Evolutionary conservation across 1,284 basidiomycete species (phyloP).

Genomic region (Apiotrichum sp.): DNA sequence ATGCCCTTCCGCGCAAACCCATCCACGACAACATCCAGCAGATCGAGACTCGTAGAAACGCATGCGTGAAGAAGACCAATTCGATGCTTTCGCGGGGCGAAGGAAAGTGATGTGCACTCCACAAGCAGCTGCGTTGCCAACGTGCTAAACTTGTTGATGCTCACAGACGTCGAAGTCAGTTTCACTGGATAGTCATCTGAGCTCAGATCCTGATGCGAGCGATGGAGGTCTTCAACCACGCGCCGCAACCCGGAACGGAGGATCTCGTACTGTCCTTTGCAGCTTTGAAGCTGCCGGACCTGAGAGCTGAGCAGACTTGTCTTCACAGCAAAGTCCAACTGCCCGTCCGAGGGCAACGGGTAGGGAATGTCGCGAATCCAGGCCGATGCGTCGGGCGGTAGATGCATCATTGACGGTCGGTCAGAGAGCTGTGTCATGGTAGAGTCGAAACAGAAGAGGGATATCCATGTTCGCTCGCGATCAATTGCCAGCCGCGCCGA

Average conservation of each 20-base stretch:
- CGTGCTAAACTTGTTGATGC: conserved; percentile 22
- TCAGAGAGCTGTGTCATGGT: conserved; percentile 20
- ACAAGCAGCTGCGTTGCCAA: conserved; percentile 15
- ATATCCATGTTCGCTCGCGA: conserved; percentile 25
- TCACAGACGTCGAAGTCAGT: conserved; percentile 17
- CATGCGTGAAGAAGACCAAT: conserved; percentile 17
- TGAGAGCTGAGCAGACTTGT: conserved; percentile 14
- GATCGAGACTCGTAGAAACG: conserved; percentile 14
- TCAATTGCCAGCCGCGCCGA: conserved; percentile 20
- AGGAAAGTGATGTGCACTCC: conserved; percentile 17
- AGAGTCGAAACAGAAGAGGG: conserved; percentile 20
- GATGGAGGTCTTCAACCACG: conserved; percentile 17
- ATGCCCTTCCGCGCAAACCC: conserved; percentile 20
- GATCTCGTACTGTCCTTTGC: conserved; percentile 17
- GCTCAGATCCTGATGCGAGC: conserved; percentile 11
- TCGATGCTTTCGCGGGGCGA: conserved; percentile 16
- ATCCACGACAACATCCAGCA: conserved; percentile 20
- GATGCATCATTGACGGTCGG: conserved; percentile 20
- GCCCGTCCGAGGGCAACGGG: conserved; percentile 18
- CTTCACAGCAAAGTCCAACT: conserved; percentile 22
- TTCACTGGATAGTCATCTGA: conserved; percentile 5
- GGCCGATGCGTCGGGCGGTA: conserved; percentile 11
- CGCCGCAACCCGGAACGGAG: conserved; percentile 16
- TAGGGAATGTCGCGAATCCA: conserved; percentile 17
- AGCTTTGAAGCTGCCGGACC: conserved; percentile 17